Conservation (phyloP, 257 asterid species). For the Ilex aquifolium region DNA sequence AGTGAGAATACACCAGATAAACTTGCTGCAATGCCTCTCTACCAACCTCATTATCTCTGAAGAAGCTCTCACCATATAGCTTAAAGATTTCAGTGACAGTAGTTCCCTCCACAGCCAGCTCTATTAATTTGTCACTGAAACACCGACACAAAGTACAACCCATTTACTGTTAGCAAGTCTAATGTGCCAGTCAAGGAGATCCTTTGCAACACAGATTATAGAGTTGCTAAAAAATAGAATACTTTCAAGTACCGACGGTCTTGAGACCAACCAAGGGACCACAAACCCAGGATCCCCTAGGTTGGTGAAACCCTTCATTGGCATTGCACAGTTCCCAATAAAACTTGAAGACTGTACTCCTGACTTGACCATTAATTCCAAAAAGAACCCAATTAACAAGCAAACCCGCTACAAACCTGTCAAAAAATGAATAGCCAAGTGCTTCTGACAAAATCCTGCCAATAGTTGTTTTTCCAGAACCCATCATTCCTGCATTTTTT, state of each 20-base stretch:
- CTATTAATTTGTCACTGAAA: conserved; percentile 64
- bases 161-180: background rate
- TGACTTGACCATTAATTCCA: too few relatives aligned
- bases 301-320: background rate
- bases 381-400: background rate
- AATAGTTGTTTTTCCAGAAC: conserved; percentile 93
- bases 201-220: background rate
- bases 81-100: conserved; percentile 73
- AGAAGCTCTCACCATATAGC: conserved; percentile 62
- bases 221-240: conserved; percentile 6
- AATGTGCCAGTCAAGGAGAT: too few relatives aligned
- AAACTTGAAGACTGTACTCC: too few relatives aligned
- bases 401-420: conserved; percentile 49
- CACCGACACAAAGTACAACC: conserved; percentile 14
- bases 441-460: conserved; percentile 77
- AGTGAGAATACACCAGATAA: background rate
- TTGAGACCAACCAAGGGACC: background rate
- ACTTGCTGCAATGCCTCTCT: background rate
- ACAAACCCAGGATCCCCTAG: too few relatives aligned
- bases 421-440: conserved; percentile 74
- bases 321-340: background rate
- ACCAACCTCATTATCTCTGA: conserved; percentile 76
- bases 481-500: conserved; percentile 79
- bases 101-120: conserved; percentile 59
- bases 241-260: background rate